Base-by-base conservation (phyloP, 106 monocot genomes). In the Posidonia australis region DNA sequence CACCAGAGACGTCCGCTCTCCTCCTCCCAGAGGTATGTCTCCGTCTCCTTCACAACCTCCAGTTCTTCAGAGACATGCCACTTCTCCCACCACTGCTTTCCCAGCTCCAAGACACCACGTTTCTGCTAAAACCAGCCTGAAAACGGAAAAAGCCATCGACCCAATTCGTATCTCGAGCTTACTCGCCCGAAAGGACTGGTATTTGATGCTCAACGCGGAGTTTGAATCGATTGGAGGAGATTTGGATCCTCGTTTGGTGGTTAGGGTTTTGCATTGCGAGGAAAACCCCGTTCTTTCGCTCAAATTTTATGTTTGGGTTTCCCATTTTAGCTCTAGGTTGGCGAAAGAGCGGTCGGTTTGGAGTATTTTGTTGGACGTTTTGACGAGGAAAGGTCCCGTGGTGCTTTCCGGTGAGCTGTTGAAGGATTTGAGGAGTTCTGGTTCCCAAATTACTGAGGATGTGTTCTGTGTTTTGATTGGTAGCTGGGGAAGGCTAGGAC, bases 401-500 rank as follows among this genome's bases (percentile, higher is more conserved):
- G 70, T 87, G 29, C 66, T 98, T 43, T 81, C 87, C 3, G 42
- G 42, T 0, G 74, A 82, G 28, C 25, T 98, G 1, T 20, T 98
- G 54, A 68, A 78, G 13, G 90, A 90, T 19, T 62, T 90, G 26
- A 79, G 43, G 13, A 54, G 51, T 10, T 77, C 62, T 12, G 82
- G 85, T 0, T 83, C 73, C 60, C 53, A 46, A 44, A 69, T 98
- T 36, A 72, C 82, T 0, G 91, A 91, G 71, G 77, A 98, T 43
- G 19, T 77, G 21, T 47, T 98, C 7, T 91, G 87, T 64, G 52
- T 83, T 73, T 66, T 91, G 72, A 75, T 91, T 9, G 44, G 60
- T 21, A 91, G 90, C 54, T 98, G 96, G 96, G 90, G 87, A 23
- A 74, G 72, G 51, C 58, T 98, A 13, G 96, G 90, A 13, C 87